Conservation (phyloP, 768 basidiomycete genomes). For the Phanerodontia chrysosporium region DNA sequence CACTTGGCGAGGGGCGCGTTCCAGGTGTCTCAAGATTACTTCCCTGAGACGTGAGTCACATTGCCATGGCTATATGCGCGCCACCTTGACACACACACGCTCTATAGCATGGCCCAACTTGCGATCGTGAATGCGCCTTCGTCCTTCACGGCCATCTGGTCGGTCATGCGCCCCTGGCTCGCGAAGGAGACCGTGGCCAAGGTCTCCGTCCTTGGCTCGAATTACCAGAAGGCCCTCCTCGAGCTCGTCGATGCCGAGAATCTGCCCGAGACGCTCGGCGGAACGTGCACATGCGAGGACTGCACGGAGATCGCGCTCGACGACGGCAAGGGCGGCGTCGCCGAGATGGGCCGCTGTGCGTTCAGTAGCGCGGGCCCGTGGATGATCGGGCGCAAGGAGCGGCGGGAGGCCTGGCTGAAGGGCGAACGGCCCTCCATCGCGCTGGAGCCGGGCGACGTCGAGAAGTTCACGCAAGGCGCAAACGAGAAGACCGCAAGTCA, state of each 20-base stretch:
- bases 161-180: conserved; percentile 64
- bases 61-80: neutral
- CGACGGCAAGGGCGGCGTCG: conserved; percentile 4
- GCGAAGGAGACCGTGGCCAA: conserved; percentile 69
- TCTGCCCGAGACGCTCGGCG: conserved; percentile 58
- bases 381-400: conserved; percentile 46
- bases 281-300: conserved; percentile 56
- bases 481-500: neutral
- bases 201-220: conserved; percentile 57
- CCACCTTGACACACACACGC: neutral
- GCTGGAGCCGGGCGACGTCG: conserved; percentile 15
- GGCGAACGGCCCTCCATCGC: conserved; percentile 22
- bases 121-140: conserved; percentile 69
- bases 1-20: conserved; percentile 56
- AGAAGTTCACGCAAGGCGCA: neutral
- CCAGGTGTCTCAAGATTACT: conserved; percentile 77
- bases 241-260: conserved; percentile 60
- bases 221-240: conserved; percentile 55
- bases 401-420: conserved; percentile 26
- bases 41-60: conserved; percentile 63
- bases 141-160: conserved; percentile 72
- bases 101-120: conserved; percentile 63
- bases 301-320: conserved; percentile 29
- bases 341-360: conserved; percentile 39
- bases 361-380: conserved; percentile 67